Conservation (phyloP, 805 yeast species). For the Kodamaea kaohsiungensis region DNA sequence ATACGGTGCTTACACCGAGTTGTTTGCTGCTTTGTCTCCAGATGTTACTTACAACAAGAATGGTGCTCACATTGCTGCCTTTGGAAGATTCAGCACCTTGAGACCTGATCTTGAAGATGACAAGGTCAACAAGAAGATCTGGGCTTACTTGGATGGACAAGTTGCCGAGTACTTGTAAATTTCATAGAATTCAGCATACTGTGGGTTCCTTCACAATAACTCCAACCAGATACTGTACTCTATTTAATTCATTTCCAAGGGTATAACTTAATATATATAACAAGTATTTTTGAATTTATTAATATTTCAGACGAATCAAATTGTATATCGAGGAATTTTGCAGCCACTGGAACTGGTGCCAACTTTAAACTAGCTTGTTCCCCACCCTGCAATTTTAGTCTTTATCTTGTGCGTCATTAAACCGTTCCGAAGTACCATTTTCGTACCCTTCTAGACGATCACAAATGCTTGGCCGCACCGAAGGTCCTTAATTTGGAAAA, state of each 20-base stretch:
- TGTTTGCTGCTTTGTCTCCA: constrained; percentile 46
- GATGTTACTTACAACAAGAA: constrained; percentile 29
- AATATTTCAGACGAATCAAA: no score
- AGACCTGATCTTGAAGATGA: constrained; percentile 38
- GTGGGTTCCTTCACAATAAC: not conserved
- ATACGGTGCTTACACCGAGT: constrained; percentile 47
- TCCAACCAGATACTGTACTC: not conserved
- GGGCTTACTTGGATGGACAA: constrained; percentile 35
- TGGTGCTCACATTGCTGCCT: constrained; percentile 40
- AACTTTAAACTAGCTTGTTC: not conserved
- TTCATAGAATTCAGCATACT: not conserved
- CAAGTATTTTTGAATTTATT: no score
- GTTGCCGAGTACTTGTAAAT: not conserved
- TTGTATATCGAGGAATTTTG: no score
- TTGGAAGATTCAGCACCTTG: constrained; percentile 29
- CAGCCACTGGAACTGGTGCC: not conserved
- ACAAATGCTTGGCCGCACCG: not conserved
- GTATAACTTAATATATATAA: no score
- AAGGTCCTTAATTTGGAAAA: not conserved
- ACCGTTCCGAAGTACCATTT: not conserved
- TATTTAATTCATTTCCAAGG: no score
- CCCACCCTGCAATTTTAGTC: not conserved
- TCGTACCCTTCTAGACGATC: not conserved
- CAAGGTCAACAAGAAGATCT: constrained; percentile 30
- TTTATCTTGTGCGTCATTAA: not conserved